phyloP scores from a whole-genome alignment of 805 yeast genomes.

The Spathaspora sp. region DNA sequence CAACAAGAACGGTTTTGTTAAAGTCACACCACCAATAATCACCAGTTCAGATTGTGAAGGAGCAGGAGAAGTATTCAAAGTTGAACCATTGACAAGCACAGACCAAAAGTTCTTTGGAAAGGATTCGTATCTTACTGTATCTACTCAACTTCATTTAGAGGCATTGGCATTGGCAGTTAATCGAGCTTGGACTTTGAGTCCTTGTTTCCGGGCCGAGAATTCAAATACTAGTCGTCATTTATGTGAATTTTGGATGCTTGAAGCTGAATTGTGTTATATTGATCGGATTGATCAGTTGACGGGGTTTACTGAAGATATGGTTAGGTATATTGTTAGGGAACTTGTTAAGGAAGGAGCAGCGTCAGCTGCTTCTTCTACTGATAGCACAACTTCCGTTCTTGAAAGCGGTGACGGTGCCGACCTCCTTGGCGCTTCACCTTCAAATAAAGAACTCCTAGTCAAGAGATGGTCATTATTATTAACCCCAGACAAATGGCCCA shows the following conservation, averaged over 20 bases:
- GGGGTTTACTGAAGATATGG: slow-evolving; percentile 64
- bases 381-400: not conserved
- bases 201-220: slow-evolving; percentile 91
- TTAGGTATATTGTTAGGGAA: slow-evolving; percentile 40
- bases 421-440: slow-evolving; percentile 33
- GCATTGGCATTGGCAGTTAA: slow-evolving; percentile 68
- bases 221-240: slow-evolving; percentile 90
- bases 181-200: slow-evolving; percentile 84
- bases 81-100: slow-evolving; percentile 35
- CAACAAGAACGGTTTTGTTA: slow-evolving; percentile 49
- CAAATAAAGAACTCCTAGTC: slow-evolving; percentile 25
- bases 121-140: slow-evolving; percentile 75
- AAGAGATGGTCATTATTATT: slow-evolving; percentile 61
- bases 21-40: slow-evolving; percentile 81
- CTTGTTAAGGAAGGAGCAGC: slow-evolving; percentile 12
- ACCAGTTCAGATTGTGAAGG: slow-evolving; percentile 96
- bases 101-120: slow-evolving; percentile 48
- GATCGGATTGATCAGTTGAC: slow-evolving; percentile 58
- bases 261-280: slow-evolving; percentile 79
- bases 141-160: slow-evolving; percentile 89
- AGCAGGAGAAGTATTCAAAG: slow-evolving; percentile 83
- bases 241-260: slow-evolving; percentile 97
- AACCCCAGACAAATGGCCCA: slow-evolving; percentile 51
- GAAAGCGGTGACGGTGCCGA: slow-evolving; percentile 17
- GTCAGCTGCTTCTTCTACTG: slow-evolving; percentile 10